Conservation (phyloP, 306 rosid genomes). For the Heteromeles arbutifolia region DNA sequence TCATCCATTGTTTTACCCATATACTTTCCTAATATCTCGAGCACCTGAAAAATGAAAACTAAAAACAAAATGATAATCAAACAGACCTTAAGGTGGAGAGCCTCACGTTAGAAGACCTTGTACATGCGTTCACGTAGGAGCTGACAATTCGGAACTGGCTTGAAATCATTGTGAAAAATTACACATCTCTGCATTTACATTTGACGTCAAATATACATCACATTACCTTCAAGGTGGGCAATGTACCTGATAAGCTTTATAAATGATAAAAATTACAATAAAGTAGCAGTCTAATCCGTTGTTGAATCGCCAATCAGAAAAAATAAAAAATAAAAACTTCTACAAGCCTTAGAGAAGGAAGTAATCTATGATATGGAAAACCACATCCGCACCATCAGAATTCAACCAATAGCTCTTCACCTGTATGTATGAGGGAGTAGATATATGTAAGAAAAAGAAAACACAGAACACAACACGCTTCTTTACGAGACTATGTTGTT, state of each 20-base stretch:
- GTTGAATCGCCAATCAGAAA: slow-evolving; percentile 16
- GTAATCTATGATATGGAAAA: slow-evolving; percentile 80
- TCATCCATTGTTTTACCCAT: too few relatives aligned
- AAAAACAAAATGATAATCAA: too few relatives aligned
- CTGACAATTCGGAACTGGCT: background rate
- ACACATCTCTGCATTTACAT: slow-evolving; percentile 8
- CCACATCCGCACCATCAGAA: slow-evolving; percentile 95
- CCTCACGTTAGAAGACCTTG: too few relatives aligned
- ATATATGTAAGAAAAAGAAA: slow-evolving; percentile 1
- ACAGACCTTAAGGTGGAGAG: too few relatives aligned
- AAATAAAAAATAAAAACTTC: background rate
- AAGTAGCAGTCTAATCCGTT: slow-evolving; percentile 12
- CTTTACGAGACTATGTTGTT: background rate
- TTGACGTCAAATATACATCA: slow-evolving; percentile 21
- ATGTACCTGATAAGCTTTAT: slow-evolving; percentile 9
- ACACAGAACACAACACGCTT: slow-evolving; percentile 1
- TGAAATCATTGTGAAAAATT: slow-evolving; percentile 12
- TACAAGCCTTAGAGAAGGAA: slow-evolving; percentile 44
- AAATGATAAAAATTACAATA: background rate
- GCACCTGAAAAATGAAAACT: too few relatives aligned
- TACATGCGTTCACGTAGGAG: background rate
- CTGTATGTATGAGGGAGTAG: slow-evolving; percentile 37
- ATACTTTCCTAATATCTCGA: too few relatives aligned
- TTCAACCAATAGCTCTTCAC: slow-evolving; percentile 86
- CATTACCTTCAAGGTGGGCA: slow-evolving; percentile 14